Percentiles rank a stretch among this genome's conserved stretches.
Evolutionary conservation across 192 early-diverging fungal species (phyloP).

Genomic region (Gaertneriomyces sp.): DNA sequence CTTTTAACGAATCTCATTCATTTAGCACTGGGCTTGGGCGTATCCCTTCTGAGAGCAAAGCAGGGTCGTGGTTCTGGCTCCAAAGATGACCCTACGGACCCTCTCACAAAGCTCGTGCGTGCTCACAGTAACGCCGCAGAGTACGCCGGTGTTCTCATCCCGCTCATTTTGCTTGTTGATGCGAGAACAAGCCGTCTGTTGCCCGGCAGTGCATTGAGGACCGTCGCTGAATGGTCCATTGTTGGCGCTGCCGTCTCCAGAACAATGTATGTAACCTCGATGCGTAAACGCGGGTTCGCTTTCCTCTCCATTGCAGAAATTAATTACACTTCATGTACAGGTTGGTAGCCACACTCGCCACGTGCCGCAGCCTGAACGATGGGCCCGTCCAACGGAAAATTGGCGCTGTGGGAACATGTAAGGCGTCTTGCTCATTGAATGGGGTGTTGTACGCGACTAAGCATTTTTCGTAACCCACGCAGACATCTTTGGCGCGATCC

Average conservation of each 20-base stretch:
- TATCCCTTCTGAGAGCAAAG: not conserved
- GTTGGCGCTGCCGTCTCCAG: slow-evolving; percentile 4
- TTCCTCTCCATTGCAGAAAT: too few relatives aligned
- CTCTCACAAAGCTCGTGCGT: not conserved
- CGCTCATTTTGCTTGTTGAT: slow-evolving; percentile 17
- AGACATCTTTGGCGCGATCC: not conserved
- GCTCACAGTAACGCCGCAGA: slow-evolving; percentile 7
- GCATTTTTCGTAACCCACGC: not conserved
- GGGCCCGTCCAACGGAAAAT: not conserved
- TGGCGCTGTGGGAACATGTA: not conserved
- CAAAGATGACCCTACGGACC: slow-evolving; percentile 10
- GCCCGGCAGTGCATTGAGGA: not conserved
- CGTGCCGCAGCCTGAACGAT: not conserved
- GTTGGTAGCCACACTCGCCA: not conserved
- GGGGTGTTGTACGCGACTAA: not conserved
- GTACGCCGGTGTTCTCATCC: slow-evolving; percentile 16
- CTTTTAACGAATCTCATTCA: not conserved
- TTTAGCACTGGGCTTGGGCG: not conserved
- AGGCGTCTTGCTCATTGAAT: not conserved
- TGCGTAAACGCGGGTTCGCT: not conserved
- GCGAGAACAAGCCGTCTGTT: slow-evolving; percentile 5
- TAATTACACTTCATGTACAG: not conserved
- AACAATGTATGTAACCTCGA: not conserved
- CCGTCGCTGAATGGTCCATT: not conserved
- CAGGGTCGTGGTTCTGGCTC: not conserved